Conservation (phyloP, 2,329 filamentous ascomycete species). For the Hypoxylon sp. region DNA sequence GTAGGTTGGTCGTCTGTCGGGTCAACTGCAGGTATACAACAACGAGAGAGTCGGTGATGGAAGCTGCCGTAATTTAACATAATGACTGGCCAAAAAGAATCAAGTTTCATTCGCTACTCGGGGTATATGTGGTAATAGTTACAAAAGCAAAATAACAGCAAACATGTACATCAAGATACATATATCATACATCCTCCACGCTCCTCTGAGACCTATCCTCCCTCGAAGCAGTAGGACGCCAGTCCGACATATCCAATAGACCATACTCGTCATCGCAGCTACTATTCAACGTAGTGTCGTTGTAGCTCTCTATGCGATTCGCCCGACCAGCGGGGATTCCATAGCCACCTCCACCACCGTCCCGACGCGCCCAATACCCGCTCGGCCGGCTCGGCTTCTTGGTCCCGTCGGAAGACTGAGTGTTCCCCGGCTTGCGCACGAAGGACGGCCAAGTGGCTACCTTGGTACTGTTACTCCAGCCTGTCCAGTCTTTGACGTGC, state of each 20-base stretch:
- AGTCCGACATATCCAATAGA: slow-evolving; percentile 26
- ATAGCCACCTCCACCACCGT: slow-evolving; percentile 1
- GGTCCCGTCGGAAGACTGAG: slow-evolving; percentile 19
- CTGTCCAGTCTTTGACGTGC: slow-evolving; percentile 29
- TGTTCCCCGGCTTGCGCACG: slow-evolving; percentile 26
- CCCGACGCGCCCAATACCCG: slow-evolving; percentile 11
- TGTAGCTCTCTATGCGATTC: neutral
- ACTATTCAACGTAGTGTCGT: slow-evolving; percentile 13
- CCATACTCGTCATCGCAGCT: slow-evolving; percentile 36
- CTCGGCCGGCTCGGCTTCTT: slow-evolving; percentile 18
- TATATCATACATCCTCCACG: slow-evolving; percentile 27
- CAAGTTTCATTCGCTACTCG: slow-evolving; percentile 22
- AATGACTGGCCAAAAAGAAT: slow-evolving; percentile 4
- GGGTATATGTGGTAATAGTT: slow-evolving; percentile 28
- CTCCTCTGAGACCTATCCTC: slow-evolving; percentile 28
- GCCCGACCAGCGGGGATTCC: slow-evolving; percentile 19
- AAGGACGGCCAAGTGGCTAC: slow-evolving; percentile 36
- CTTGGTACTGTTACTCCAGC: slow-evolving; percentile 26
- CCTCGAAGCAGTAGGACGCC: slow-evolving; percentile 5
- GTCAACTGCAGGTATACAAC: too few relatives aligned
- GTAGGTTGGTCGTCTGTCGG: neutral
- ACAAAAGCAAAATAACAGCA: slow-evolving; percentile 9
- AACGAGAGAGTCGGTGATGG: neutral
- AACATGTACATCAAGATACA: slow-evolving; percentile 11
- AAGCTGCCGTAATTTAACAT: neutral